phyloP scores from a whole-genome alignment of 2,329 filamentous ascomycete species.

The Leptographium procerum region DNA sequence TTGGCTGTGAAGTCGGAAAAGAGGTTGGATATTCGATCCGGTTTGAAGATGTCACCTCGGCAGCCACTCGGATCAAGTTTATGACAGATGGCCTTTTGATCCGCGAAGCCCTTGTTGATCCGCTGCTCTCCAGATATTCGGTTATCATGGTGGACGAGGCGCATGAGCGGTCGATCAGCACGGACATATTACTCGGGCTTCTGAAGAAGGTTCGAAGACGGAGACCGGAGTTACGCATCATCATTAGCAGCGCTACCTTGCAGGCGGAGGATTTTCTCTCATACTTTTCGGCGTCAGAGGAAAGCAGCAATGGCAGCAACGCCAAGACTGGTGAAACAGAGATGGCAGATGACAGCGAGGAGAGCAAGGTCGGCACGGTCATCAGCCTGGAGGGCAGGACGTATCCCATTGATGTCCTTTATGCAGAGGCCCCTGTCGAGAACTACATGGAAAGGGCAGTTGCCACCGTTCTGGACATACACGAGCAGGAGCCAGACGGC shows the following conservation, averaged over 20 bases:
- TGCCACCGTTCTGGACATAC: slow-evolving; percentile 77
- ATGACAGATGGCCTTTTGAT: slow-evolving; percentile 87
- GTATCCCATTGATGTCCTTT: slow-evolving; percentile 80
- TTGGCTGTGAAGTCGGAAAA: slow-evolving; percentile 75
- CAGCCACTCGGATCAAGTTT: slow-evolving; percentile 82
- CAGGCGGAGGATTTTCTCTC: slow-evolving; percentile 76
- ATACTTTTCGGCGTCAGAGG: slow-evolving; percentile 53
- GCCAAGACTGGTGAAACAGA: slow-evolving; percentile 9
- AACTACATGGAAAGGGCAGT: slow-evolving; percentile 80
- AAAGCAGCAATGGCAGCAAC: background rate
- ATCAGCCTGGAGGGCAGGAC: slow-evolving; percentile 79
- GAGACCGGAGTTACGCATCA: slow-evolving; percentile 70
- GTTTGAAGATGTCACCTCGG: slow-evolving; percentile 84
- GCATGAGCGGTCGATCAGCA: slow-evolving; percentile 86
- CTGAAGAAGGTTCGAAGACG: slow-evolving; percentile 81
- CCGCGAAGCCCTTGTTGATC: slow-evolving; percentile 85
- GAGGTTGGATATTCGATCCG: slow-evolving; percentile 88
- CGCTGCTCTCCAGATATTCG: slow-evolving; percentile 79
- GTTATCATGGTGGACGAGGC: slow-evolving; percentile 98
- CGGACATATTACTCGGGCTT: slow-evolving; percentile 79
- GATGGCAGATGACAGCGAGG: slow-evolving; percentile 8
- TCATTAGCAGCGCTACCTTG: slow-evolving; percentile 87
- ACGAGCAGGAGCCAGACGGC: slow-evolving; percentile 66
- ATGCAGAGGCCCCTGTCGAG: slow-evolving; percentile 65
- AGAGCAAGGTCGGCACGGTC: slow-evolving; percentile 41